Evolutionary conservation across 768 basidiomycete genomes (phyloP).

Genomic region (Tricholoma furcatifolium): DNA sequence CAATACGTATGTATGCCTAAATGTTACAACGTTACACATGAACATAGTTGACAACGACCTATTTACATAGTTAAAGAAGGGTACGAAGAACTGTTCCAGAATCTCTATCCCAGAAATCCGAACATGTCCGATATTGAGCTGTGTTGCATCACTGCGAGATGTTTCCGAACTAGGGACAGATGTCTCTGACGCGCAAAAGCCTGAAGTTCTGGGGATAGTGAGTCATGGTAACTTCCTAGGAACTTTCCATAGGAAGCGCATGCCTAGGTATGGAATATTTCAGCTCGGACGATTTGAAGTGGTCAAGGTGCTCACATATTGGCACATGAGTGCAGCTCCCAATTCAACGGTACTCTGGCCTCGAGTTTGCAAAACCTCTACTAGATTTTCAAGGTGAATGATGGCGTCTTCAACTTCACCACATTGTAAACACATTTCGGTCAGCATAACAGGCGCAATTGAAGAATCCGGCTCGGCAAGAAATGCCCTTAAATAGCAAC

Average conservation of each 20-base stretch:
- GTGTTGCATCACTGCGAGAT: background rate
- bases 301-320: conserved; percentile 56
- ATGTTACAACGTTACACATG: no score
- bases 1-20: no score
- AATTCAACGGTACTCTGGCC: conserved; percentile 83
- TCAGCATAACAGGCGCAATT: conserved; percentile 91
- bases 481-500: conserved; percentile 86
- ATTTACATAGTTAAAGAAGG: no score
- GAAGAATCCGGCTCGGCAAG: conserved; percentile 89
- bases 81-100: no score
- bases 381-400: conserved; percentile 80
- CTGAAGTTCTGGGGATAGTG: conserved; percentile 66
- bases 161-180: background rate
- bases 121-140: background rate
- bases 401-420: conserved; percentile 83
- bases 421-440: conserved; percentile 89
- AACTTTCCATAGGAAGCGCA: conserved; percentile 82
- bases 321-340: conserved; percentile 69
- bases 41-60: no score
- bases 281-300: conserved; percentile 1
- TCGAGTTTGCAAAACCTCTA: conserved; percentile 69
- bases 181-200: conserved; percentile 32
- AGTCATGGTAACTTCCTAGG: conserved; percentile 75
- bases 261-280: conserved; percentile 45
- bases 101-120: no score